A percentile compares a stretch with the other conserved stretches of the same genome.
phyloP scores from a whole-genome alignment of 2,329 filamentous ascomycete species.

The Stemphylium beticola region DNA sequence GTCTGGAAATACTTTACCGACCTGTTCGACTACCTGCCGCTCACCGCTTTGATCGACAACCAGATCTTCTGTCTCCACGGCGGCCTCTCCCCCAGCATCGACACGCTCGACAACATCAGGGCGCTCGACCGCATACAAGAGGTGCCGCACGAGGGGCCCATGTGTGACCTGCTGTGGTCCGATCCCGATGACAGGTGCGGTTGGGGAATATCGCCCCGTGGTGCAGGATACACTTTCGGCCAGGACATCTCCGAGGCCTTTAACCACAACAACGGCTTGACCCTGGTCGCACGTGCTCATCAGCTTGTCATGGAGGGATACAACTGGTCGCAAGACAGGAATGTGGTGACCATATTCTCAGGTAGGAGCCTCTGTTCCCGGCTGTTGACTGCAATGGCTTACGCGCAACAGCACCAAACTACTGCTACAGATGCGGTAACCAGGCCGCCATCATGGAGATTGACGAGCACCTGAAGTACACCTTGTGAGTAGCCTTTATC shows the following conservation, averaged over 20 bases:
- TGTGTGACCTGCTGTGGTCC: constrained; percentile 78
- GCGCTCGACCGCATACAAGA: constrained; percentile 63
- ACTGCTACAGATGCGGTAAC: constrained; percentile 99
- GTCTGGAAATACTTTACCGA: constrained; percentile 83
- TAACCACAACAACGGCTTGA: constrained; percentile 98
- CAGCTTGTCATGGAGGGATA: constrained; percentile 99
- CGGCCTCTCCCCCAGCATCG: constrained; percentile 73
- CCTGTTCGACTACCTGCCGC: constrained; percentile 77
- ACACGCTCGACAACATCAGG: constrained; percentile 74
- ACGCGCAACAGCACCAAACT: constrained; percentile 61
- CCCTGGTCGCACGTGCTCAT: constrained; percentile 92
- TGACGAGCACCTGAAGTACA: constrained; percentile 98
- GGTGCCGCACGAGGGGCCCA: constrained; percentile 77
- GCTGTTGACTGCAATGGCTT: constrained; percentile 23
- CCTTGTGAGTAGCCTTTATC: constrained; percentile 78
- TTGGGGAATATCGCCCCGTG: constrained; percentile 94
- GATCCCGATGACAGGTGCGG: constrained; percentile 96
- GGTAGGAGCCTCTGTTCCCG: constrained; percentile 46
- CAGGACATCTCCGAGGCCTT: constrained; percentile 99
- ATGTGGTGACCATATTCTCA: constrained; percentile 98
- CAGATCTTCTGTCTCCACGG: constrained; percentile 77
- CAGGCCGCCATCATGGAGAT: constrained; percentile 99
- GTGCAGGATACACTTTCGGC: constrained; percentile 92
- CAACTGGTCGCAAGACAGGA: constrained; percentile 98
- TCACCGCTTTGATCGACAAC: constrained; percentile 76